Conservation (phyloP, 2,329 filamentous ascomycete genomes). For the Lachnellula occidentalis region DNA sequence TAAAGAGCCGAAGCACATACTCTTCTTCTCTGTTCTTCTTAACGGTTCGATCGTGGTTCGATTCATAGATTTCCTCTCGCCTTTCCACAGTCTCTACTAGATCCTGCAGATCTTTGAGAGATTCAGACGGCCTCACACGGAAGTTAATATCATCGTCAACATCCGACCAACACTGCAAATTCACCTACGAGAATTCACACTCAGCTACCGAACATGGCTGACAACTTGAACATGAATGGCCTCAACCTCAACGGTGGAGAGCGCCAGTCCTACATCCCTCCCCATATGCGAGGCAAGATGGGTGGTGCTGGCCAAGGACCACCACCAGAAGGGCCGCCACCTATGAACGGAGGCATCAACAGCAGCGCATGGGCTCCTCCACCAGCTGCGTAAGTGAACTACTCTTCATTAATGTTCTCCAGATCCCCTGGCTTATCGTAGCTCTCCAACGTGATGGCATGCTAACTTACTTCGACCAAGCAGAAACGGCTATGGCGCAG, state of each 20-base stretch:
- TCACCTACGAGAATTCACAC: neutral
- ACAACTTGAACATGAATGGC: constrained; percentile 77
- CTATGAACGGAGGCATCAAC: constrained; percentile 47
- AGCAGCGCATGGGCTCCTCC: constrained; percentile 53
- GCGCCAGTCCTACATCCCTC: constrained; percentile 74
- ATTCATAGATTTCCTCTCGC: constrained; percentile 21
- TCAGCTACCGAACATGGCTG: constrained; percentile 60
- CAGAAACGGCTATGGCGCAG: constrained; percentile 43
- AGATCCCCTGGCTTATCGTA: neutral
- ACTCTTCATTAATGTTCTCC: neutral
- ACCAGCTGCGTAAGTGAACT: constrained; percentile 43
- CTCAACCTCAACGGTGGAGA: constrained; percentile 55
- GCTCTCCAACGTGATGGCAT: constrained; percentile 11
- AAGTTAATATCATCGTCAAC: constrained; percentile 9
- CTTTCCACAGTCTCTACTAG: constrained; percentile 22
- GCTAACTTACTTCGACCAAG: constrained; percentile 31
- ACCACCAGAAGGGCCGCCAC: constrained; percentile 15
- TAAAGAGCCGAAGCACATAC: constrained; percentile 10
- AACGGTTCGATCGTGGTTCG: constrained; percentile 31
- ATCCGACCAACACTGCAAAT: neutral
- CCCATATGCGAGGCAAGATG: constrained; percentile 67
- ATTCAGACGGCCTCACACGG: constrained; percentile 12
- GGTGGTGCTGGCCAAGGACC: constrained; percentile 29
- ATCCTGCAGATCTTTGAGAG: constrained; percentile 24
- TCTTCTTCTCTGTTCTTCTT: constrained; percentile 15